These are phyloP conservation scores for Clarireedia monteithiana DNA, from an alignment of 2,329 filamentous ascomycete species.

Conservation along the genomic window DNA sequence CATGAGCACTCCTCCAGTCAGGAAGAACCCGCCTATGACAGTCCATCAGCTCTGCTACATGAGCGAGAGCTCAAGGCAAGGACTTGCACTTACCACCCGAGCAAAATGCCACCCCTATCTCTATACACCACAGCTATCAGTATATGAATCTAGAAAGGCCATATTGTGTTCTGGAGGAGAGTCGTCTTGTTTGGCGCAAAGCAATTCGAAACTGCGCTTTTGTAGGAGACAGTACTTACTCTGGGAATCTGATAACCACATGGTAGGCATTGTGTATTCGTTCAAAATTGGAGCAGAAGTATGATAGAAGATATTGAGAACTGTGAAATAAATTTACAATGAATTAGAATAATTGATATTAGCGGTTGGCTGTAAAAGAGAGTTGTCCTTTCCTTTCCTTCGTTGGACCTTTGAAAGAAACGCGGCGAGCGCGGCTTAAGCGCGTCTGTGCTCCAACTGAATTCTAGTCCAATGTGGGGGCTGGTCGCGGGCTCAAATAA, in stretches of 20 bases:
- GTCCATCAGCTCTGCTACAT: slow-evolving; percentile 12
- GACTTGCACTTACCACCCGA: slow-evolving; percentile 69
- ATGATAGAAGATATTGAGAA: not conserved
- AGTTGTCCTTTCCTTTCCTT: slow-evolving; percentile 5
- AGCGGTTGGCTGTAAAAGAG: not conserved
- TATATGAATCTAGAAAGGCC: not conserved
- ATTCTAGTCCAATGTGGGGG: not conserved
- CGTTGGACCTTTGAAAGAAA: slow-evolving; percentile 4
- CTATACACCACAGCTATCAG: slow-evolving; percentile 41
- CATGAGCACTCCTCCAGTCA: slow-evolving; percentile 87
- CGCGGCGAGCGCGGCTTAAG: not conserved
- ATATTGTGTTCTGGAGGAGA: not conserved
- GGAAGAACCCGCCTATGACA: slow-evolving; percentile 79
- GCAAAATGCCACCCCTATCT: slow-evolving; percentile 96
- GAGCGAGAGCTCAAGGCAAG: slow-evolving; percentile 13
- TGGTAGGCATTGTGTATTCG: slow-evolving; percentile 40
- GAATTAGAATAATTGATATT: not conserved
- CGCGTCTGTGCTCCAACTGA: slow-evolving; percentile 6
- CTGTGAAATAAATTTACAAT: not conserved
- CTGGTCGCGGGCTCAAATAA: slow-evolving; percentile 3
- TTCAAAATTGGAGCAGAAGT: not conserved
- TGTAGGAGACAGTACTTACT: slow-evolving; percentile 51
- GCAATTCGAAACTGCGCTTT: not conserved
- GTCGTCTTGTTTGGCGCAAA: slow-evolving; percentile 20
- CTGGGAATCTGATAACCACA: slow-evolving; percentile 95